Base-by-base conservation (phyloP, 331 rosid genomes). In the Malus hybrid region DNA sequence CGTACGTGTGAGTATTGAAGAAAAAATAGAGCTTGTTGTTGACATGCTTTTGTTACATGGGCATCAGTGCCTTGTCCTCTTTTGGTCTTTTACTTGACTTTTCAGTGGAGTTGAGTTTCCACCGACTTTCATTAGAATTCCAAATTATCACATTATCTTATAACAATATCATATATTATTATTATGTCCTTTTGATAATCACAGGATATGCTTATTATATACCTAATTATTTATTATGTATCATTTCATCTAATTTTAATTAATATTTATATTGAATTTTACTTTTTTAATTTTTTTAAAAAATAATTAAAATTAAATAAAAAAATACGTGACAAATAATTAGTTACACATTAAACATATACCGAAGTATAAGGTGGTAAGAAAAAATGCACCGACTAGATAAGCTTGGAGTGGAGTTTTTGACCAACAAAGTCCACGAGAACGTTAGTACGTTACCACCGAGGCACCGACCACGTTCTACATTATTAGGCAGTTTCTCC, bases 351-450 rank as follows among this genome's bases (percentile, higher is more conserved):
- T 39, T 9, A 39, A 39, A 9, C 12, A 39, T 9, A 9, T 2
- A 39, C 12, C 1, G 1, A 39, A 39, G 4, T 39, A 0, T 9
- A 39, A 39, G 46, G 1, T 36, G 11, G 0, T 36, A 1, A 36
- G 4, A 9, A 39, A 39, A 39, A 39, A 39, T 39, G 12, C 12
- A 9, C 46, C 0, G 11, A 2, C 0, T 0, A 6, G 4, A 16
- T 16, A 52, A 16, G 20, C 1, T 15, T 52, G n/a, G 57, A 16
- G 57, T 1, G 57, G 57, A 16, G 57, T 1, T n/a, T 52, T 16
- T 50, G 56, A 50, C 56, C 56, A 36, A 2, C 56, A 6, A 15
- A 16, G 56, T 16, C 56, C n/a, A 16, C 0, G 57, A 2, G 57
- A 52, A 16, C 56, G n/a, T 50, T 50, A 2, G 57, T 16, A 16